Percentiles rank a stretch among this genome's conserved stretches.
Evolutionary conservation across 2,329 filamentous ascomycete species (phyloP).

Genomic region (Microcyclospora pomicola): DNA sequence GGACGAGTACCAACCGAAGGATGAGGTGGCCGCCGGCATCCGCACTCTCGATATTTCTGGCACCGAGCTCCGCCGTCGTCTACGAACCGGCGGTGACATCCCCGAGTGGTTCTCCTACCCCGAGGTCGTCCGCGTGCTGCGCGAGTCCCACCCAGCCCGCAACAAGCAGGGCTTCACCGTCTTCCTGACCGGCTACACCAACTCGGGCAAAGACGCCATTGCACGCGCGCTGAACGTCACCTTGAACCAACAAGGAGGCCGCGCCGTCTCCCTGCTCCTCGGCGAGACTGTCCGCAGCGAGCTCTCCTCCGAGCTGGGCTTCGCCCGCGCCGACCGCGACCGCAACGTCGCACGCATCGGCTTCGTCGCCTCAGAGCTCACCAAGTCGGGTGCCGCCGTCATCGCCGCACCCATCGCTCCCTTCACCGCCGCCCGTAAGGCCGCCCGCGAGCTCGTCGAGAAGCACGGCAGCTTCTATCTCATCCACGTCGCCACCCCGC

Average conservation of each 20-base stretch:
- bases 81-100: slow-evolving; percentile 84
- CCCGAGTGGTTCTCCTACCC: slow-evolving; percentile 99
- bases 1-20: slow-evolving; percentile 89
- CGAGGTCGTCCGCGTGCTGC: slow-evolving; percentile 89
- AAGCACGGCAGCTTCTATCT: slow-evolving; percentile 88
- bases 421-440: slow-evolving; percentile 62
- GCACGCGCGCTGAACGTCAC: slow-evolving; percentile 92
- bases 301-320: slow-evolving; percentile 88
- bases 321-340: slow-evolving; percentile 82
- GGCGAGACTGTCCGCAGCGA: slow-evolving; percentile 91
- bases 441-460: slow-evolving; percentile 73
- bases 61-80: slow-evolving; percentile 74
- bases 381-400: slow-evolving; percentile 80
- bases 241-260: slow-evolving; percentile 93
- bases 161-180: slow-evolving; percentile 91
- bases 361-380: slow-evolving; percentile 91
- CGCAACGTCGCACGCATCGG: slow-evolving; percentile 92
- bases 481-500: slow-evolving; percentile 81
- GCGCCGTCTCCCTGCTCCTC: slow-evolving; percentile 83
- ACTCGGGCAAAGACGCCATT: slow-evolving; percentile 93
- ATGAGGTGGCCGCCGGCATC: slow-evolving; percentile 71
- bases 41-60: slow-evolving; percentile 53
- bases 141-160: slow-evolving; percentile 89
- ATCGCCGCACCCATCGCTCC: slow-evolving; percentile 95
- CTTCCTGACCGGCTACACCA: slow-evolving; percentile 94